Percentiles rank a stretch among this genome's conserved stretches.
Conservation (phyloP, 345 rosid species). For the Eutrema heterophyllum region DNA sequence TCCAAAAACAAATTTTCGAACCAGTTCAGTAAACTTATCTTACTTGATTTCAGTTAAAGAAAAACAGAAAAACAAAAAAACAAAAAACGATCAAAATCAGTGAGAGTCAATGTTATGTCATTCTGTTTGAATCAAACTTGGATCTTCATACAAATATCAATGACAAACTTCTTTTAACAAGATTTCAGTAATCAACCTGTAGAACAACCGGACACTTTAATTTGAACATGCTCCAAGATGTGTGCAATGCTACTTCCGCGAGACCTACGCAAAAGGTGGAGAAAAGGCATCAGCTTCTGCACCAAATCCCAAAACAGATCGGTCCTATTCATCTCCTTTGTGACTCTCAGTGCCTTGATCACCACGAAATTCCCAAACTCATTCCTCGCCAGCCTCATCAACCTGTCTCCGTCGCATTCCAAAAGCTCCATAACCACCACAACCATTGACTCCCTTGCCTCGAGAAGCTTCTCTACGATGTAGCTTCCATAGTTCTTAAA, state of each 20-base stretch:
- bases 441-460: neutral
- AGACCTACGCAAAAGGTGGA: too few species aligned
- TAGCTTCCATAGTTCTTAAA: neutral
- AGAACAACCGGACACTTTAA: neutral
- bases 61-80: neutral
- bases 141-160: neutral
- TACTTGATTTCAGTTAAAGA: neutral
- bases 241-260: too few species aligned
- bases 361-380: neutral
- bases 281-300: too few species aligned
- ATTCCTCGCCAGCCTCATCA: constrained; percentile 9
- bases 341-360: neutral
- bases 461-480: neutral
- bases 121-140: neutral
- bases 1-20: neutral
- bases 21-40: neutral
- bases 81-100: neutral
- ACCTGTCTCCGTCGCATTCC: neutral
- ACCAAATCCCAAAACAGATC: too few species aligned
- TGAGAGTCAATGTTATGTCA: neutral
- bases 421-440: neutral
- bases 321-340: neutral
- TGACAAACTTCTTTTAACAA: neutral
- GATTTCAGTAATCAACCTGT: neutral
- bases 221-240: neutral